Percentiles rank a stretch among this genome's conserved stretches.
Conservation (phyloP, 495 filamentous ascomycete species). For the Podospora pseudopauciseta region DNA sequence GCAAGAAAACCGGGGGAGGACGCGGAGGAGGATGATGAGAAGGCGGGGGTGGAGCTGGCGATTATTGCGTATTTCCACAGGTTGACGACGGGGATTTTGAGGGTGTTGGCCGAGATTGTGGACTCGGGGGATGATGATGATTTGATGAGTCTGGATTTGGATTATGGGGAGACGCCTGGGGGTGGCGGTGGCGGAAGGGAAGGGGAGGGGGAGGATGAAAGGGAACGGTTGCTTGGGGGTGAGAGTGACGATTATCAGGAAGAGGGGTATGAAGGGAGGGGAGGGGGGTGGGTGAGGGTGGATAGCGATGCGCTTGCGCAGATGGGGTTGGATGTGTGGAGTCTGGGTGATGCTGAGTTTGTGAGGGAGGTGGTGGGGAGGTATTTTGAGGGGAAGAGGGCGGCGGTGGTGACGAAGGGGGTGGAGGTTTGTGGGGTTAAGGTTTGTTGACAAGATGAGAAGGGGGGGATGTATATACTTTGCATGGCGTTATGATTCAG, state of each 20-base stretch:
- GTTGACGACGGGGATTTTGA: slow-evolving; percentile 68
- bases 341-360: slow-evolving; percentile 69
- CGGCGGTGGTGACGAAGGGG: slow-evolving; percentile 65
- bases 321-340: slow-evolving; percentile 90
- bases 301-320: slow-evolving; percentile 66
- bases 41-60: slow-evolving; percentile 59
- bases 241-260: not conserved
- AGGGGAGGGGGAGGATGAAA: slow-evolving; percentile 27
- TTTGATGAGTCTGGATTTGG: slow-evolving; percentile 41
- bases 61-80: slow-evolving; percentile 91
- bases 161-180: slow-evolving; percentile 16
- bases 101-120: slow-evolving; percentile 64
- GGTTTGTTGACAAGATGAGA: slow-evolving; percentile 52
- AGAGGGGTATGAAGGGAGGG: slow-evolving; percentile 24
- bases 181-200: slow-evolving; percentile 8
- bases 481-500: not conserved
- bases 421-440: slow-evolving; percentile 79
- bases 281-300: slow-evolving; percentile 50
- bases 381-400: slow-evolving; percentile 66
- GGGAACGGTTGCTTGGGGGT: slow-evolving; percentile 23
- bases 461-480: not conserved
- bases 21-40: slow-evolving; percentile 25
- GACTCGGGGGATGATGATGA: slow-evolving; percentile 55
- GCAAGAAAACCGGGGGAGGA: slow-evolving; percentile 23
- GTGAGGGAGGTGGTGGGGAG: slow-evolving; percentile 60